These are phyloP conservation scores for Colletotrichum siamense DNA, from an alignment of 2,329 filamentous ascomycete species.

Conservation along the genomic window DNA sequence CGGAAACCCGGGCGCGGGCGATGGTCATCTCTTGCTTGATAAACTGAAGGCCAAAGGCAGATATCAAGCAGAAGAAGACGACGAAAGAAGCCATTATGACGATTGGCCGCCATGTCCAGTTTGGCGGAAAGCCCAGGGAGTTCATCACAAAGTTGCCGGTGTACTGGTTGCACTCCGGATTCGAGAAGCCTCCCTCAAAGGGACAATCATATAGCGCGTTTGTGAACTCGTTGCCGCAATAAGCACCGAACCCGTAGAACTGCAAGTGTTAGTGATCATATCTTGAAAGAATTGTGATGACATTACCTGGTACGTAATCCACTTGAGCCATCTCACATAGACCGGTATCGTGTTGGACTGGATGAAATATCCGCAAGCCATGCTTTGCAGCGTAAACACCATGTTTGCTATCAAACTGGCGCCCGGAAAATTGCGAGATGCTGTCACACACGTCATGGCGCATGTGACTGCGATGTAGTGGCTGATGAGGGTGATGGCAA, in stretches of 20 bases:
- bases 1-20: conserved; percentile 63
- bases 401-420: conserved; percentile 77
- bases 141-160: conserved; percentile 73
- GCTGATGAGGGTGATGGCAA: conserved; percentile 69
- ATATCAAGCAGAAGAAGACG: conserved; percentile 65
- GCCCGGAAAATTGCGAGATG: conserved; percentile 71
- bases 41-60: conserved; percentile 67
- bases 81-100: conserved; percentile 66
- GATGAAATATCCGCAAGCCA: conserved; percentile 80
- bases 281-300: conserved; percentile 24
- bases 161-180: conserved; percentile 72
- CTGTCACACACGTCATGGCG: conserved; percentile 70
- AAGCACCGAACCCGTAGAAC: conserved; percentile 75
- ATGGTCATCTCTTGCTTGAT: conserved; percentile 73
- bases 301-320: conserved; percentile 62
- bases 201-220: conserved; percentile 78
- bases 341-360: conserved; percentile 76
- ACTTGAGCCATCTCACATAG: conserved; percentile 81
- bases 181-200: conserved; percentile 60
- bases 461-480: conserved; percentile 79
- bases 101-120: conserved; percentile 74
- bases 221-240: conserved; percentile 75
- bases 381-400: conserved; percentile 74
- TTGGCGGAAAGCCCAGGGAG: conserved; percentile 68
- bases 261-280: conserved; percentile 33